These are phyloP conservation scores for Cryoendolithus antarcticus DNA, from an alignment of 2,329 filamentous ascomycete species.

Conservation along the genomic window DNA sequence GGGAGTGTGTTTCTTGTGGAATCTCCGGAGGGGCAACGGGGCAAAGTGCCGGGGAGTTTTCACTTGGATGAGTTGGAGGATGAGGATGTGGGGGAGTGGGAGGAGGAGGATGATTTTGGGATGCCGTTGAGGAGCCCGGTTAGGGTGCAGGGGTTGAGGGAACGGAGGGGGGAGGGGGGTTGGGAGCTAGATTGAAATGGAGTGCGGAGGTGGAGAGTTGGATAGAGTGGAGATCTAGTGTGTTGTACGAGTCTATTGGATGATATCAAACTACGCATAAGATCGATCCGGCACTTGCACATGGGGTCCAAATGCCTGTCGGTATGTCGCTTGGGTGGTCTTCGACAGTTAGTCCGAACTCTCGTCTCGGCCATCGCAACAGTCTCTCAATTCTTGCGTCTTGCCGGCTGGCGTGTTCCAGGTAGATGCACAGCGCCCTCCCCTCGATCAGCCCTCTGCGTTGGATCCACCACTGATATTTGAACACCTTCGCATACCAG, in stretches of 20 bases:
- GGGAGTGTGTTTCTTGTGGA: conserved; percentile 15
- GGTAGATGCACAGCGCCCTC: conserved; percentile 35
- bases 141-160: conserved; percentile 11
- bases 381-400: conserved; percentile 5
- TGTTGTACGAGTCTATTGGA: too few relatives aligned
- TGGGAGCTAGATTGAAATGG: conserved; percentile 5
- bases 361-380: conserved; percentile 9
- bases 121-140: conserved; percentile 30
- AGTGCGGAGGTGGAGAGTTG: background rate
- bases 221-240: background rate
- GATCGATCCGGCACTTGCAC: conserved; percentile 1
- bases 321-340: background rate
- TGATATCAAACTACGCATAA: conserved; percentile 2
- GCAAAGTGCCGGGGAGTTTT: conserved; percentile 51
- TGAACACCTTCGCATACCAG: conserved; percentile 42
- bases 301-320: background rate
- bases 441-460: conserved; percentile 37
- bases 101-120: conserved; percentile 41
- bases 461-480: conserved; percentile 37
- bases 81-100: conserved; percentile 12
- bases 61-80: conserved; percentile 36
- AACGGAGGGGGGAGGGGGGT: conserved; percentile 5
- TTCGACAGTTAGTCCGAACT: conserved; percentile 4
- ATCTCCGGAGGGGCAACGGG: conserved; percentile 22
- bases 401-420: conserved; percentile 22